Conservation (phyloP, 2,329 filamentous ascomycete species). For the Dactylonectria macrodidyma region DNA sequence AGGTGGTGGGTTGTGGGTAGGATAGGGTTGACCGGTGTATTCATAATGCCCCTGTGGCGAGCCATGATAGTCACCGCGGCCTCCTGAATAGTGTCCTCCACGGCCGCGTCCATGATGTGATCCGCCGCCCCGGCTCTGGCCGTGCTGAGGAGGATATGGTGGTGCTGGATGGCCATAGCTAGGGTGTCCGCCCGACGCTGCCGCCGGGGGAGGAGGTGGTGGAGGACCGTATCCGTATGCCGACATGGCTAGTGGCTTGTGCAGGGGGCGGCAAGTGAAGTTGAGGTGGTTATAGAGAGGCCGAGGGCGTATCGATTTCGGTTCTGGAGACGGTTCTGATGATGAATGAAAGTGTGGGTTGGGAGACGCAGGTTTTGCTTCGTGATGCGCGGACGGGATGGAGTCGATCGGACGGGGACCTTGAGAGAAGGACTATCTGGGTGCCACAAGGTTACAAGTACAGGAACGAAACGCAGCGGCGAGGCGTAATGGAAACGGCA, state of each 20-base stretch:
- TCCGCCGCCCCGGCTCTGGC: conserved; percentile 56
- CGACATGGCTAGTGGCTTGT: conserved; percentile 56
- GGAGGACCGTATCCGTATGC: conserved; percentile 69
- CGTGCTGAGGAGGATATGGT: conserved; percentile 55
- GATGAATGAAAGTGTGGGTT: conserved; percentile 10
- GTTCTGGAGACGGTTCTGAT: not conserved
- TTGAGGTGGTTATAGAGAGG: not conserved
- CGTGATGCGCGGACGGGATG: conserved; percentile 12
- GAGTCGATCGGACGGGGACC: conserved; percentile 18
- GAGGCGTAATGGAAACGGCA: conserved; percentile 9
- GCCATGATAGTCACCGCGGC: conserved; percentile 59
- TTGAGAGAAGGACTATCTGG: conserved; percentile 21
- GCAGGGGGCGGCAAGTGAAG: not conserved
- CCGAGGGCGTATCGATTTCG: not conserved
- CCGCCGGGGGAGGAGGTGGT: conserved; percentile 63
- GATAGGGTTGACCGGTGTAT: conserved; percentile 59
- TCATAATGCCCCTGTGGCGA: conserved; percentile 58
- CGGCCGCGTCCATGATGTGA: conserved; percentile 56
- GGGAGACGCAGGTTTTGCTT: not conserved
- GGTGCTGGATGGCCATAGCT: conserved; percentile 58
- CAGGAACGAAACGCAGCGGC: conserved; percentile 19
- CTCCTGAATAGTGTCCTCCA: conserved; percentile 55
- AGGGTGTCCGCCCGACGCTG: conserved; percentile 49
- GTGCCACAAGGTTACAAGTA: conserved; percentile 21
- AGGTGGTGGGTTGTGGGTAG: conserved; percentile 48